phyloP scores from a whole-genome alignment of 768 basidiomycete species.

The Erythrobasidium yunnanense region DNA sequence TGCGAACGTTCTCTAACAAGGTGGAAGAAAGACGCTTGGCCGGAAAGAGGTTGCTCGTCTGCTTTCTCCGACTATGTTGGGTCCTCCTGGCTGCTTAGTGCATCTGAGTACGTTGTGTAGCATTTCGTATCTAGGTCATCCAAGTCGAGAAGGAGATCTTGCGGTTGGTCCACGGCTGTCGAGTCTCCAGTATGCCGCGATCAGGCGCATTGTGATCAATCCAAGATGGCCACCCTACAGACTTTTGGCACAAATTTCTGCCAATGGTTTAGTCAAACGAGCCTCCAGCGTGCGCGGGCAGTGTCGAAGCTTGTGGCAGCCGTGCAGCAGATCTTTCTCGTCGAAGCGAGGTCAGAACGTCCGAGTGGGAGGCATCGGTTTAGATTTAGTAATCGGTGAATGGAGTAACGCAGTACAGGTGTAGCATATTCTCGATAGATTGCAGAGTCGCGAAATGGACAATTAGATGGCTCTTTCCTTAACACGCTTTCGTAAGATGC shows the following conservation, averaged over 20 bases:
- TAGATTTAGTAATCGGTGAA: conserved; percentile 1
- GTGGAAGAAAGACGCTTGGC: background rate
- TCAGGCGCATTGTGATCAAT: no score
- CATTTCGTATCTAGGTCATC: background rate
- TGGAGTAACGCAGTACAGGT: conserved; percentile 16
- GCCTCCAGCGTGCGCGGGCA: no score
- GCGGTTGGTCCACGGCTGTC: background rate
- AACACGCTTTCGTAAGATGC: no score
- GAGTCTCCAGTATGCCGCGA: no score
- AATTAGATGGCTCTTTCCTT: no score
- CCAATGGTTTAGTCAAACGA: no score
- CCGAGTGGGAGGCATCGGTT: background rate
- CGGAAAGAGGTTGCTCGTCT: background rate
- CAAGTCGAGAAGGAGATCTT: background rate
- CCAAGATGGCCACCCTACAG: no score
- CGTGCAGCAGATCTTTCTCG: no score
- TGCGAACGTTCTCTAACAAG: background rate
- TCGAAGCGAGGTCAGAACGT: background rate
- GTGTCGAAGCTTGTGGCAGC: no score
- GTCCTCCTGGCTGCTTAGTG: background rate
- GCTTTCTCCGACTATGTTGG: no score
- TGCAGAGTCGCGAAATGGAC: no score
- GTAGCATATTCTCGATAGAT: conserved; percentile 10
- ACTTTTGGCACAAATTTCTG: no score
- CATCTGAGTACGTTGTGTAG: background rate